Base-by-base conservation (phyloP, 78 protist species). In the Tieghemostelium lacteum region DNA sequence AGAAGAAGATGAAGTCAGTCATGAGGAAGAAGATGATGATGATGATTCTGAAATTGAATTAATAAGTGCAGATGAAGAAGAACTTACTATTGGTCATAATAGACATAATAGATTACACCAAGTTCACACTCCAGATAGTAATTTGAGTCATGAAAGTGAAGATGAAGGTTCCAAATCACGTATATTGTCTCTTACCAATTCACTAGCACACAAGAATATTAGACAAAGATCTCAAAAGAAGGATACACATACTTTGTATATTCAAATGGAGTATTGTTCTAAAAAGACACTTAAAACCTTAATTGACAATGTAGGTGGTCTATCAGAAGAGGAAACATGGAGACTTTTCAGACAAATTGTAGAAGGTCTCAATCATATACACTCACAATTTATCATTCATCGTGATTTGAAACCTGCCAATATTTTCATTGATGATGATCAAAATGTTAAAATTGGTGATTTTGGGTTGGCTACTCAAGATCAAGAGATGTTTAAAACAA, bases 221-320 rank as follows among this genome's bases (percentile, higher is more conserved):
- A 57, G 10, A 7, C 10, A 57, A 19, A 57, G 29, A 7, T 52
- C 10, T 12, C 2, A 3, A 3, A 52, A 57, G 55, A 80, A 80
- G 29, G 75, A 75, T 17, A 42, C 93, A 2, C 93, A 71, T 39
- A 87, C 88, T 22, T 63, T 93, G 2, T 93, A 86, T 50, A 93
- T 93, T 72, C 95, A 93, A 65, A 93, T 93, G 95, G 95, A 93
- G 6, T 93, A 86, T 73, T 93, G 95, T 50, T 40, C 89, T 20
- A 86, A 85, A 28, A 73, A 80, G 61, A 92, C 95, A 7, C 24
- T 85, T 37, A 80, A 64, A 70, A 87, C 80, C 4, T 24, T 71
- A 2, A 64, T 71, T 24, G 87, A 85, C 26, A 36, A 6, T 20
- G 61, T 73, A 20, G 77, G 66, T 19, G 85, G 75, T 24, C 33